phyloP scores from a whole-genome alignment of 352 stramenopile genomes.

The Phytophthora podocarpi region DNA sequence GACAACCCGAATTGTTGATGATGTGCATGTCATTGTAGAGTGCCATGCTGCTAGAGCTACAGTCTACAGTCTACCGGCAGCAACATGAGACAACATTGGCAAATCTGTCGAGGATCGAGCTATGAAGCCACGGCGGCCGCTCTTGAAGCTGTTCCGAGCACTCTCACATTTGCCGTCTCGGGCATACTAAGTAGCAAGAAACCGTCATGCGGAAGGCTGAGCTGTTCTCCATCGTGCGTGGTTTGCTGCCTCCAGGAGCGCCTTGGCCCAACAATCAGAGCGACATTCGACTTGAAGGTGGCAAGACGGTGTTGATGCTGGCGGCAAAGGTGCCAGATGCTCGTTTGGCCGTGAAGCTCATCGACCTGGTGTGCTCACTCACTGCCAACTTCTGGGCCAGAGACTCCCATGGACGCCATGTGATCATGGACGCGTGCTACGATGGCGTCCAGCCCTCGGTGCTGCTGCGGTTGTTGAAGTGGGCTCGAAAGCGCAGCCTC shows the following conservation, averaged over 20 bases:
- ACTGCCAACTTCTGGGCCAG: conserved; percentile 18
- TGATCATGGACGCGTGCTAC: conserved; percentile 19
- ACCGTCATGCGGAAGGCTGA: conserved; percentile 8
- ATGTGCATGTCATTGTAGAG: no score
- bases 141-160: no score
- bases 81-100: no score
- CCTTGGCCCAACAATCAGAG: background rate
- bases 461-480: no score
- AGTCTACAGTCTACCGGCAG: no score
- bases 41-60: no score
- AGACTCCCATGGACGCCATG: conserved; percentile 4
- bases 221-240: conserved; percentile 1
- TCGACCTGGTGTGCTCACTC: conserved; percentile 18
- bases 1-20: no score
- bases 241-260: conserved; percentile 2
- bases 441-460: conserved; percentile 11
- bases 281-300: background rate
- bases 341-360: conserved; percentile 21
- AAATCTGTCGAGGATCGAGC: no score
- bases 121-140: no score
- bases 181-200: no score
- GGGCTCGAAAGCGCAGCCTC: conserved; percentile 11
- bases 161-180: no score
- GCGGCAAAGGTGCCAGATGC: background rate
- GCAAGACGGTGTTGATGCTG: conserved; percentile 22